A percentile compares a stretch with the other conserved stretches of the same genome.
These are phyloP conservation scores for Fomitopsis serialis DNA, from an alignment of 768 basidiomycete genomes.

Conservation along the genomic window DNA sequence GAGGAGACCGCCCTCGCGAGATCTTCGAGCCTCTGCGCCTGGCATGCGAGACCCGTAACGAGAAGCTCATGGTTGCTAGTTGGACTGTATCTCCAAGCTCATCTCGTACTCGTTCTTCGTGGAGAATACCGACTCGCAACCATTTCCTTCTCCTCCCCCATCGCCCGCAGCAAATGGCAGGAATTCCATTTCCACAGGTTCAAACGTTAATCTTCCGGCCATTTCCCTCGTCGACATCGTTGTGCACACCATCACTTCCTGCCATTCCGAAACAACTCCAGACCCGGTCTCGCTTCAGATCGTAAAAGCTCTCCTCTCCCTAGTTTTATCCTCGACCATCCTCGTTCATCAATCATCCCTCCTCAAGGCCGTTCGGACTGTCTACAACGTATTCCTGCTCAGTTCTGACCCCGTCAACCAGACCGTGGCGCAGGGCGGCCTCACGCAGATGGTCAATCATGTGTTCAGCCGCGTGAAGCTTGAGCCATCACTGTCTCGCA, in stretches of 20 bases:
- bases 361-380: conserved; percentile 93
- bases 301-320: conserved; percentile 87
- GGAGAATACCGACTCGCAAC: conserved; percentile 45
- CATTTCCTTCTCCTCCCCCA: conserved; percentile 68
- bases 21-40: conserved; percentile 95
- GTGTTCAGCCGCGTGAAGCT: conserved; percentile 80
- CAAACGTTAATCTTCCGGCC: conserved; percentile 46
- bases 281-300: conserved; percentile 94
- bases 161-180: conserved; percentile 53
- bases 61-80: conserved; percentile 94
- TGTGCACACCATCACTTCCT: conserved; percentile 89
- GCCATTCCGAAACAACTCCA: conserved; percentile 82
- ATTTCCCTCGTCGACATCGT: conserved; percentile 89
- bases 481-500: conserved; percentile 8
- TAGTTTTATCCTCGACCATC: conserved; percentile 82
- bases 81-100: conserved; percentile 97
- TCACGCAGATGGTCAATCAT: conserved; percentile 98
- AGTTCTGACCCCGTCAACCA: conserved; percentile 90
- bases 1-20: conserved; percentile 72
- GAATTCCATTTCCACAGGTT: conserved; percentile 36
- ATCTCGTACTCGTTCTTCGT: conserved; percentile 97
- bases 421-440: conserved; percentile 95
- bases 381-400: conserved; percentile 96
- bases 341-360: conserved; percentile 94
- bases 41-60: conserved; percentile 92